These are phyloP conservation scores for Laguncularia racemosa DNA, from an alignment of 345 rosid genomes.

Conservation along the genomic window DNA sequence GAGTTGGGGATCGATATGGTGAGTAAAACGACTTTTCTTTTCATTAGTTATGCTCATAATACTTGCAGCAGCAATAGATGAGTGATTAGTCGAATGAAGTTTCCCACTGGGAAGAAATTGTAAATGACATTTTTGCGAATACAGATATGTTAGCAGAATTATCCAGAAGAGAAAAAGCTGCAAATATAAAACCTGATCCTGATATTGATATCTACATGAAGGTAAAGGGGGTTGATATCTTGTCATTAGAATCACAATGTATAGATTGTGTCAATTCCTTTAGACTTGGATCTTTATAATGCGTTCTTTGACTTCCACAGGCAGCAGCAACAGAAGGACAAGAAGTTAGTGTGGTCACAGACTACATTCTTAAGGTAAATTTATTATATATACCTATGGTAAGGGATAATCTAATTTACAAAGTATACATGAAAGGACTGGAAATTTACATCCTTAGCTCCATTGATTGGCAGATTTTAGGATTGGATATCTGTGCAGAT, in stretches of 20 bases:
- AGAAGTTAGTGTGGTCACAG: conserved; percentile 38
- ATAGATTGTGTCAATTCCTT: too few species aligned
- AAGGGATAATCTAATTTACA: too few species aligned
- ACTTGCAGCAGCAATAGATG: too few species aligned
- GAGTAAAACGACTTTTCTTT: conserved; percentile 1
- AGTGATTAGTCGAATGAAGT: too few species aligned
- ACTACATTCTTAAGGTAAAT: conserved; percentile 43
- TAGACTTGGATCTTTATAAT: too few species aligned
- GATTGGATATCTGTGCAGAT: conserved; percentile 71
- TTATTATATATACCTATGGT: too few species aligned
- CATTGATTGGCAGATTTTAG: conserved; percentile 47
- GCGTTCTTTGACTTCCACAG: conserved; percentile 14
- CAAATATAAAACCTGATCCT: conserved; percentile 70
- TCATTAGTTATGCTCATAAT: too few species aligned
- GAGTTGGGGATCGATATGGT: conserved; percentile 64
- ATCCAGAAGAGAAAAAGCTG: conserved; percentile 65
- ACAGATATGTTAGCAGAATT: conserved; percentile 70
- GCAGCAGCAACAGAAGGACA: conserved; percentile 40
- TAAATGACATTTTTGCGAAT: neutral
- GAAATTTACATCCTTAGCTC: too few species aligned
- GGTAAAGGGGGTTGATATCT: conserved; percentile 28
- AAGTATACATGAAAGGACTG: too few species aligned
- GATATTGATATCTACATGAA: conserved; percentile 79
- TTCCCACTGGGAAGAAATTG: too few species aligned
- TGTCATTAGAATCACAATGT: too few species aligned